Conservation (phyloP, 352 stramenopile genomes). For the Phytopythium montanum region DNA sequence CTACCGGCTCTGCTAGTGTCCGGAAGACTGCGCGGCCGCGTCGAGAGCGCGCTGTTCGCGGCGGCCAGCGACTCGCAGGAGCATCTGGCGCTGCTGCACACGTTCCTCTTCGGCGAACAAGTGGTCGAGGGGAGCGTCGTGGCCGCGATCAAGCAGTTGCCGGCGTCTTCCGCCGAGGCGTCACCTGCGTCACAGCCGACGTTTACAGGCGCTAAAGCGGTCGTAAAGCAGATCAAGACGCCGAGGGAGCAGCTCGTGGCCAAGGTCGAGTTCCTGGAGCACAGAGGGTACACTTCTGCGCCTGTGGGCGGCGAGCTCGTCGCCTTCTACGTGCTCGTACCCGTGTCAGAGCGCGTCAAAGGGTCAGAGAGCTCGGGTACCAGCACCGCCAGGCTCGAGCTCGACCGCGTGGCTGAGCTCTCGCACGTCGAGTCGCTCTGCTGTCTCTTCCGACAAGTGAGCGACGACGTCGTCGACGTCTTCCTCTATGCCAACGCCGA, state of each 20-base stretch:
- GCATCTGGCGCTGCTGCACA: constrained; percentile 20
- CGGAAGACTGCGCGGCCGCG: constrained; percentile 19
- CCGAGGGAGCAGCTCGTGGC: constrained; percentile 5
- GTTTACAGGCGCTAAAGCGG: too few relatives aligned
- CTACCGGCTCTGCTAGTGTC: constrained; percentile 25
- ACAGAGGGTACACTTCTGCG: constrained; percentile 4
- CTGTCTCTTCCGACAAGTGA: constrained; percentile 43
- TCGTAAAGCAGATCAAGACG: too few relatives aligned
- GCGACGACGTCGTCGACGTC: constrained; percentile 37
- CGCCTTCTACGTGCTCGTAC: constrained; percentile 29
- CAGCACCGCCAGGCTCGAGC: too few relatives aligned
- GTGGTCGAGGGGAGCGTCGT: constrained; percentile 10
- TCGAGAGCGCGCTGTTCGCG: constrained; percentile 31
- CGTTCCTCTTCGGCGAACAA: constrained; percentile 4
- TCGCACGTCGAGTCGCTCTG: constrained; percentile 15
- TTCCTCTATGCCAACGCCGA: constrained; percentile 38
- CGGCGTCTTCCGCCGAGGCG: too few relatives aligned
- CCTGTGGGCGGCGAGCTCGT: constrained; percentile 17
- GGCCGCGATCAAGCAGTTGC: constrained; percentile 8
- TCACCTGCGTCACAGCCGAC: constrained; percentile 10
- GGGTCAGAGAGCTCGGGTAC: too few relatives aligned
- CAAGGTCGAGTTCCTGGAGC: constrained; percentile 3
- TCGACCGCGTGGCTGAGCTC: too few relatives aligned
- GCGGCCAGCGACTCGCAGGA: constrained; percentile 21
- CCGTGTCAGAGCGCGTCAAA: too few relatives aligned